phyloP scores from a whole-genome alignment of 1,139 yeast genomes.

The Kurtzmaniella quercitrusa region DNA sequence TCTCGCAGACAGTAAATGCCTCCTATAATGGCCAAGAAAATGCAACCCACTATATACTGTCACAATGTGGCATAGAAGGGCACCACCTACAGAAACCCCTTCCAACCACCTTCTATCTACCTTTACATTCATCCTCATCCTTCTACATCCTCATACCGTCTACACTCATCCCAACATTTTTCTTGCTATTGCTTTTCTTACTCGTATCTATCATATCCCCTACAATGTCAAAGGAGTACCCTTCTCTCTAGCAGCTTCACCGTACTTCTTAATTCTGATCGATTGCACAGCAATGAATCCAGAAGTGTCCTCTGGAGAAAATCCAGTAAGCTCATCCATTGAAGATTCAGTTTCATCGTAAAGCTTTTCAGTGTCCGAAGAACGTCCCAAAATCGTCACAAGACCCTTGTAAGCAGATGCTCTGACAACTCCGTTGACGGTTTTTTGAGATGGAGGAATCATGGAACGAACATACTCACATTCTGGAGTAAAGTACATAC shows the following conservation, averaged over 20 bases:
- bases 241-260: constrained; percentile 87
- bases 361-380: constrained; percentile 88
- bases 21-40: no score
- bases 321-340: constrained; percentile 98
- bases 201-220: neutral
- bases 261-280: constrained; percentile 95
- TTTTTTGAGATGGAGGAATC: constrained; percentile 90
- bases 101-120: no score
- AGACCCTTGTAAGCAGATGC: constrained; percentile 91
- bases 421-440: constrained; percentile 96
- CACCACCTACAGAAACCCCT: no score
- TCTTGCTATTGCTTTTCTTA: neutral
- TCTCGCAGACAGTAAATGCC: no score
- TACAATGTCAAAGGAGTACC: constrained; percentile 49
- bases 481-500: constrained; percentile 97
- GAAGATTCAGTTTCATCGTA: constrained; percentile 98
- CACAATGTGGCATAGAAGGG: no score
- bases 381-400: constrained; percentile 83
- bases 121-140: no score
- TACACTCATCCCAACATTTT: no score
- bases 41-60: no score
- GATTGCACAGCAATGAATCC: constrained; percentile 98
- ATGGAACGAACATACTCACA: constrained; percentile 92
- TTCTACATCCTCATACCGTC: no score
- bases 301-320: constrained; percentile 93